These are phyloP conservation scores for Ehretia macrophylla DNA, from an alignment of 257 asterid genomes.

Conservation along the genomic window DNA sequence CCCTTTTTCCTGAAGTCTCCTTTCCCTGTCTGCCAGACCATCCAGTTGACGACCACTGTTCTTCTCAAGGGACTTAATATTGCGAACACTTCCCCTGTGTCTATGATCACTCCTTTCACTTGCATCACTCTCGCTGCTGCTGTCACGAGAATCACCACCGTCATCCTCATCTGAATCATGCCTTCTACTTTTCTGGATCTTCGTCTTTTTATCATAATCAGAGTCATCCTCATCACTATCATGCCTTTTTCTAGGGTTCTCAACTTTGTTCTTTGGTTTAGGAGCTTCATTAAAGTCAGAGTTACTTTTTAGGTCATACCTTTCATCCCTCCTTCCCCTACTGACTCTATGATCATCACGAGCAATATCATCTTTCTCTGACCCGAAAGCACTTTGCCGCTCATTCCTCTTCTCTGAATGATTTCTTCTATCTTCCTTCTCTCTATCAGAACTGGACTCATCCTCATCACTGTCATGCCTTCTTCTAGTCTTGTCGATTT, in stretches of 20 bases:
- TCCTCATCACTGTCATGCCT: conserved; percentile 9
- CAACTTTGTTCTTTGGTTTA: conserved; percentile 21
- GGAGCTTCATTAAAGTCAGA: conserved; percentile 7
- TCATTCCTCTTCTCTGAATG: conserved; percentile 13
- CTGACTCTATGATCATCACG: conserved; percentile 3
- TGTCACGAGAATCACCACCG: conserved; percentile 19
- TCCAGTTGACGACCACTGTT: conserved; percentile 22
- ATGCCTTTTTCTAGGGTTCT: conserved; percentile 12
- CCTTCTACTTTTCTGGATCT: conserved; percentile 11
- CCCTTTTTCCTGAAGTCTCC: conserved; percentile 20
- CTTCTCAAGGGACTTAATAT: conserved; percentile 20
- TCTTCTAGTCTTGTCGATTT: conserved; percentile 13
- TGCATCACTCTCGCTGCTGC: conserved; percentile 8
- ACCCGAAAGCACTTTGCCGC: conserved; percentile 1
- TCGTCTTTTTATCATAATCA: conserved; percentile 15
- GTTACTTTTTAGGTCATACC: background rate
- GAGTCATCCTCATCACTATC: conserved; percentile 12
- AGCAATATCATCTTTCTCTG: conserved; percentile 1
- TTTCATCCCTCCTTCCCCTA: conserved; percentile 20
- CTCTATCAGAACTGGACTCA: conserved; percentile 15
- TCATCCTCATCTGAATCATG: conserved; percentile 26
- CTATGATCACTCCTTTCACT: conserved; percentile 9
- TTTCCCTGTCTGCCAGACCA: conserved; percentile 30
- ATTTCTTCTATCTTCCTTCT: background rate
- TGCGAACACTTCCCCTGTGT: conserved; percentile 14